These are phyloP conservation scores for Talaromyces liani DNA, from an alignment of 495 filamentous ascomycete species.

Conservation along the genomic window DNA sequence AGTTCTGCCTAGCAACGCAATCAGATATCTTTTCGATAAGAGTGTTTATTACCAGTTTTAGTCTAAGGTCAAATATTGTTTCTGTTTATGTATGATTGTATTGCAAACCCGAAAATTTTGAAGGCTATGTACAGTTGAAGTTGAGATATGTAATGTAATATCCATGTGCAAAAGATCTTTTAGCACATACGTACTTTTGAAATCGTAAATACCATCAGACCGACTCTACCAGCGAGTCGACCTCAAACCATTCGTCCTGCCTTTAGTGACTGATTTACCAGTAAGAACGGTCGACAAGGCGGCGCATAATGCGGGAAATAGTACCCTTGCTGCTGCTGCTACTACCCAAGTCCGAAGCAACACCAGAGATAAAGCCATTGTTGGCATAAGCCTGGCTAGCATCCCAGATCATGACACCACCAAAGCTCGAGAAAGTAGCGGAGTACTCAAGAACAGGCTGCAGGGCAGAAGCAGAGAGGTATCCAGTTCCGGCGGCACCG, in stretches of 20 bases:
- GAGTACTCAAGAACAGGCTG: slow-evolving; percentile 40
- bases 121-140: background rate
- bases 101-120: background rate
- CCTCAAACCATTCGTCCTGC: background rate
- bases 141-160: background rate
- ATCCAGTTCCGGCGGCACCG: slow-evolving; percentile 51
- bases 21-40: background rate
- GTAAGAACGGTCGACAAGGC: background rate
- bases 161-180: background rate
- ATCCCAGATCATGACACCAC: slow-evolving; percentile 71
- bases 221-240: background rate
- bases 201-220: background rate
- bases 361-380: slow-evolving; percentile 42
- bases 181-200: background rate
- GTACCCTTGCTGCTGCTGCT: slow-evolving; percentile 6
- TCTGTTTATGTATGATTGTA: background rate
- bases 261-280: background rate
- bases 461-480: slow-evolving; percentile 38
- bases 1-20: background rate
- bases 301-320: slow-evolving; percentile 11
- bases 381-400: slow-evolving; percentile 54
- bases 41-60: background rate
- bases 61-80: background rate
- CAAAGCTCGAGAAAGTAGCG: slow-evolving; percentile 52
- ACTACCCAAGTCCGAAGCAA: slow-evolving; percentile 14